These are phyloP conservation scores for Epichloe typhina DNA, from an alignment of 2,329 filamentous ascomycete species.

Conservation along the genomic window DNA sequence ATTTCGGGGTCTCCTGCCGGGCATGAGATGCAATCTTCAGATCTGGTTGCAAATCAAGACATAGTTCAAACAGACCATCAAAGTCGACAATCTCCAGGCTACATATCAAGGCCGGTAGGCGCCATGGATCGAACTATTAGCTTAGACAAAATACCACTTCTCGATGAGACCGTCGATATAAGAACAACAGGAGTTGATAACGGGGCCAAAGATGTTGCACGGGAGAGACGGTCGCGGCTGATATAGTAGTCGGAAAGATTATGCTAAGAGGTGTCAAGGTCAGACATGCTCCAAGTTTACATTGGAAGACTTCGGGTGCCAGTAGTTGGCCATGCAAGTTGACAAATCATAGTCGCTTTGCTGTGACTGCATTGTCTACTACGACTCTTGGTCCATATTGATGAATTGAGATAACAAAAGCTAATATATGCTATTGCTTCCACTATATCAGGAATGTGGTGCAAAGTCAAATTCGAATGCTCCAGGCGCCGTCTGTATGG, in stretches of 20 bases:
- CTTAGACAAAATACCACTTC: slow-evolving; percentile 44
- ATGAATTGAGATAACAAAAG: not conserved
- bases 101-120: slow-evolving; percentile 9
- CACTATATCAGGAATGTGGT: not conserved
- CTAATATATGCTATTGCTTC: not conserved
- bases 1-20: slow-evolving; percentile 5
- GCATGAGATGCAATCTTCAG: slow-evolving; percentile 8
- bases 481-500: not conserved
- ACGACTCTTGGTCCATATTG: not conserved
- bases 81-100: slow-evolving; percentile 3
- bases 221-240: slow-evolving; percentile 30
- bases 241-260: not conserved
- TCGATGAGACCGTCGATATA: slow-evolving; percentile 30
- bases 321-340: not conserved
- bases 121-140: slow-evolving; percentile 14
- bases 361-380: not conserved
- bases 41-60: slow-evolving; percentile 2
- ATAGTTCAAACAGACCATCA: not conserved
- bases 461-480: not conserved
- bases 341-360: not conserved
- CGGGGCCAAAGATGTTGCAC: slow-evolving; percentile 30
- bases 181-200: slow-evolving; percentile 30
- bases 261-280: not conserved
- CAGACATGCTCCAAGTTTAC: not conserved
- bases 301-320: not conserved